Percentiles rank a stretch among this genome's conserved stretches.
phyloP scores from a whole-genome alignment of 1,139 yeast genomes.

The Scheffersomyces segobiensis region DNA sequence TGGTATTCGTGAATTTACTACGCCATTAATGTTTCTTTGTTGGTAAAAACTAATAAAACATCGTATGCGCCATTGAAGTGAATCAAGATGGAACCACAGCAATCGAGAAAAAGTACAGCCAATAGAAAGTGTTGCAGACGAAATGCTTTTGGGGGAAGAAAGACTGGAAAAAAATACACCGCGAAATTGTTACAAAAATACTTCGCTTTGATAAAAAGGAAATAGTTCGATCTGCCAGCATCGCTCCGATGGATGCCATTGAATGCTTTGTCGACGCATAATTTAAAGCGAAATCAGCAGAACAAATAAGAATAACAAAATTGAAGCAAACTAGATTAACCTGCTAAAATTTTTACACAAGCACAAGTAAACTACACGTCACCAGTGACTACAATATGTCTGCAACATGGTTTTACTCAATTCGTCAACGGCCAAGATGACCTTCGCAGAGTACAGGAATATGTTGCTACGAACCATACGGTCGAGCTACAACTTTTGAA shows the following conservation, averaged over 20 bases:
- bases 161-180: too few species aligned
- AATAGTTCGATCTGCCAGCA: neutral
- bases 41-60: too few species aligned
- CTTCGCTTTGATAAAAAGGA: too few species aligned
- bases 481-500: conserved; percentile 56
- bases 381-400: conserved; percentile 38
- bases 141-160: too few species aligned
- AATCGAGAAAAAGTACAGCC: too few species aligned
- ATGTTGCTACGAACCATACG: conserved; percentile 64
- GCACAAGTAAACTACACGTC: neutral
- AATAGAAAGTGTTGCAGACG: too few species aligned
- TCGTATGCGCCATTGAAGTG: too few species aligned
- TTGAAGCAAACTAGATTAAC: neutral
- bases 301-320: neutral
- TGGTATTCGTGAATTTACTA: too few species aligned
- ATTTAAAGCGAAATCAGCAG: too few species aligned
- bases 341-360: neutral
- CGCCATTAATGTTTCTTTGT: too few species aligned
- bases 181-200: too few species aligned
- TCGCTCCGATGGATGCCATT: neutral
- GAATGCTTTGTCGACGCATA: neutral
- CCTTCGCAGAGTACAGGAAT: conserved; percentile 93
- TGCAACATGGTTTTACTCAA: conserved; percentile 93
- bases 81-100: too few species aligned
- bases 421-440: conserved; percentile 72